These are phyloP conservation scores for Microcyclosporella mali DNA, from an alignment of 2,329 filamentous ascomycete species.

Conservation along the genomic window DNA sequence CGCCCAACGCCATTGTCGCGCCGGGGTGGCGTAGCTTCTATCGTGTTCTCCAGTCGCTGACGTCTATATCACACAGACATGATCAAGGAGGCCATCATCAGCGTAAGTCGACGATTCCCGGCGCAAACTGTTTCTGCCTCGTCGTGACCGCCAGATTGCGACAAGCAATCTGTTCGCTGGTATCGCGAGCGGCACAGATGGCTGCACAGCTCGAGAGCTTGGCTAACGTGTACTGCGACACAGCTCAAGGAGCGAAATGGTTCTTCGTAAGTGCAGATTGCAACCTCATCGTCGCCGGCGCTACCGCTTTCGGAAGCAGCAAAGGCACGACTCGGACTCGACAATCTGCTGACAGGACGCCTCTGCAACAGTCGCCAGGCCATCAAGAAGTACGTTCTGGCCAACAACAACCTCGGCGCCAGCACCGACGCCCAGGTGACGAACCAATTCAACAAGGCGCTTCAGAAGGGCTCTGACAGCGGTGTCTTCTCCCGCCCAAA, in stretches of 20 bases:
- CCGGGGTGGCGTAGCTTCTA: slow-evolving; percentile 8
- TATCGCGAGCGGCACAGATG: slow-evolving; percentile 5
- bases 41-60: slow-evolving; percentile 38
- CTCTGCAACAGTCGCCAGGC: slow-evolving; percentile 54
- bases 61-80: slow-evolving; percentile 56
- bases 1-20: slow-evolving; percentile 15
- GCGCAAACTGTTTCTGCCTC: slow-evolving; percentile 36
- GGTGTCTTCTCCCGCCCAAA: slow-evolving; percentile 85
- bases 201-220: slow-evolving; percentile 14
- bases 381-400: slow-evolving; percentile 68
- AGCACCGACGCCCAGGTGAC: slow-evolving; percentile 56
- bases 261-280: slow-evolving; percentile 54
- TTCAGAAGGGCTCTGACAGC: slow-evolving; percentile 77
- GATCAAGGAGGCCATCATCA: slow-evolving; percentile 66
- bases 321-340: slow-evolving; percentile 10
- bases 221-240: slow-evolving; percentile 46
- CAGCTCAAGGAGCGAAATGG: slow-evolving; percentile 67
- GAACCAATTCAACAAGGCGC: slow-evolving; percentile 77
- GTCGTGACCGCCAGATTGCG: slow-evolving; percentile 18
- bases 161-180: slow-evolving; percentile 17
- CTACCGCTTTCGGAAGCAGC: slow-evolving; percentile 11
- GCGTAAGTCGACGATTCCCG: slow-evolving; percentile 54
- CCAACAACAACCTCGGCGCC: slow-evolving; percentile 59
- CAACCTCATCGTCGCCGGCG: slow-evolving; percentile 23
- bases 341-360: slow-evolving; percentile 23